A percentile compares a stretch with the other conserved stretches of the same genome.
phyloP scores from a whole-genome alignment of 148 eudicot genomes.

The Polygonum aviculare region DNA sequence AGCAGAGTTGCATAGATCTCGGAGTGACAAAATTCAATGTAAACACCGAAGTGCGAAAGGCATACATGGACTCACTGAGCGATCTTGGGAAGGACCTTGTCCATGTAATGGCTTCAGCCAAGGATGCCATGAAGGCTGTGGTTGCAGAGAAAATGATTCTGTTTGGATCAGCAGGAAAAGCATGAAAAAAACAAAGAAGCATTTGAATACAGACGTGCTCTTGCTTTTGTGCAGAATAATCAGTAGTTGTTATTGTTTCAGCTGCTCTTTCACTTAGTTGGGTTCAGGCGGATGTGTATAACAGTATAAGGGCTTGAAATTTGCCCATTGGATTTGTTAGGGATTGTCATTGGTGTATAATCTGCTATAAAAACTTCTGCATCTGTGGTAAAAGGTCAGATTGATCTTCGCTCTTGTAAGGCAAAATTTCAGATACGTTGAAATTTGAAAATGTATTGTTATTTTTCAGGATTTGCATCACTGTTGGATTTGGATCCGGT shows the following conservation, averaged over 20 bases:
- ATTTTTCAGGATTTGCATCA: too few relatives aligned
- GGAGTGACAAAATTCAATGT: slow-evolving; percentile 98
- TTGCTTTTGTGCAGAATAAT: slow-evolving; percentile 1
- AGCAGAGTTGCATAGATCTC: slow-evolving; percentile 68
- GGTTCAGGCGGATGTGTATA: neutral
- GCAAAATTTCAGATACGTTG: neutral
- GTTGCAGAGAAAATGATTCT: slow-evolving; percentile 84
- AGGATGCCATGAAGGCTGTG: slow-evolving; percentile 92
- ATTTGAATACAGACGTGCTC: neutral
- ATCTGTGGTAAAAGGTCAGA: neutral
- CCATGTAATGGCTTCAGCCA: slow-evolving; percentile 72
- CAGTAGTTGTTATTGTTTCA: neutral
- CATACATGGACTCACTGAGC: slow-evolving; percentile 76
- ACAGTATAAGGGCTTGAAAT: neutral
- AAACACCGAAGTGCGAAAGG: slow-evolving; percentile 89
- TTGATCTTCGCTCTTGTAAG: neutral
- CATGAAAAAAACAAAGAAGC: slow-evolving; percentile 11
- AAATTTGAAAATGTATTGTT: neutral
- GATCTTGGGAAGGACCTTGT: slow-evolving; percentile 59
- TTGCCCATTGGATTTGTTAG: neutral
- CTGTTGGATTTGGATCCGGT: too few relatives aligned
- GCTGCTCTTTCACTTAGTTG: neutral
- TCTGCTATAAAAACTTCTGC: neutral
- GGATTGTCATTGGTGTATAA: neutral
- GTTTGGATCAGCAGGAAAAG: slow-evolving; percentile 87